These are phyloP conservation scores for Pseudogymnoascus pannorum DNA, from an alignment of 2,329 filamentous ascomycete species.

Conservation along the genomic window DNA sequence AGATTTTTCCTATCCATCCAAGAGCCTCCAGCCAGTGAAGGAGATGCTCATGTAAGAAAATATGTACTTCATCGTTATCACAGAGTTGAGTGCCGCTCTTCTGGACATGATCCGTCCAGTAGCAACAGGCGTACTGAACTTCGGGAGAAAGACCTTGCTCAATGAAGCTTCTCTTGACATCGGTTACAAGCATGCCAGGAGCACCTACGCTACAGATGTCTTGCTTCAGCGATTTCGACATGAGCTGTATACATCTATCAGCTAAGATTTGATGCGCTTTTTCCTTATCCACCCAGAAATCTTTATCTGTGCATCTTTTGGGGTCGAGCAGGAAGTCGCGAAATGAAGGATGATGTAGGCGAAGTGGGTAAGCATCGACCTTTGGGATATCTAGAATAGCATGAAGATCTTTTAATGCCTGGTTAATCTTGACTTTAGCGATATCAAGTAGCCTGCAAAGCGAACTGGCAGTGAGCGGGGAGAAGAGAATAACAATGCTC, in stretches of 20 bases:
- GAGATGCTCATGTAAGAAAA: not conserved
- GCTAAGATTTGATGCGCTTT: constrained; percentile 26
- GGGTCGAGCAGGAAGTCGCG: constrained; percentile 24
- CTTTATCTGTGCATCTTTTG: constrained; percentile 15
- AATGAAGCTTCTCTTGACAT: constrained; percentile 17
- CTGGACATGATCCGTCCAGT: constrained; percentile 15
- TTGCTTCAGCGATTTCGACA: constrained; percentile 23
- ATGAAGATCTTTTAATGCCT: constrained; percentile 13
- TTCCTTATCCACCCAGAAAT: constrained; percentile 29
- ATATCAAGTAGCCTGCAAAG: constrained; percentile 12
- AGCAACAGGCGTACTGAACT: constrained; percentile 15
- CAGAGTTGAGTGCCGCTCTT: not conserved
- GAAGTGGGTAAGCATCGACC: constrained; percentile 11
- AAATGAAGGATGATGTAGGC: constrained; percentile 24
- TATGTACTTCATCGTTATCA: not conserved
- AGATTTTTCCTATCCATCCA: constrained; percentile 9
- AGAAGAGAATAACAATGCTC: constrained; percentile 11
- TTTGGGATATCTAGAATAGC: constrained; percentile 14
- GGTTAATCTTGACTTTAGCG: not conserved
- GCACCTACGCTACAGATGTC: constrained; percentile 24
- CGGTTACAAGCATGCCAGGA: constrained; percentile 13
- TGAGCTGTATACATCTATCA: constrained; percentile 22
- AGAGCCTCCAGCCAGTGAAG: not conserved
- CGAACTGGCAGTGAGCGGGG: constrained; percentile 10
- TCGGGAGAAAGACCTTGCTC: constrained; percentile 25